Evolutionary conservation across 2,329 filamentous ascomycete genomes (phyloP), one percentile per base, ranked within the genome.

Genomic region (Pezizomycotina sp.): DNA sequence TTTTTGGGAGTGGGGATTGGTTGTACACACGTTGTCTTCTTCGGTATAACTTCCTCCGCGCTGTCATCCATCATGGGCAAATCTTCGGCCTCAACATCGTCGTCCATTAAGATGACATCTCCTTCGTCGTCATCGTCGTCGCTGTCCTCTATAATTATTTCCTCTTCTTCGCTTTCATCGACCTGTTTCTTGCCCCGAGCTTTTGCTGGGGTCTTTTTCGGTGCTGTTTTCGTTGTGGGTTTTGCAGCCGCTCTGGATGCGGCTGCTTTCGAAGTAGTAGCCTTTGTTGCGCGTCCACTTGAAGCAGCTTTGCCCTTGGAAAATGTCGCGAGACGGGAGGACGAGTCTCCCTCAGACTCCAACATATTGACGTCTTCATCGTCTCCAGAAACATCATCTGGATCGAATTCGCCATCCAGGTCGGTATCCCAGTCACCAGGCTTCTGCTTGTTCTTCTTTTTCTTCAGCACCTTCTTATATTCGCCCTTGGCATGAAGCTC

Each of bases 361-460:
- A n/a, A n/a, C 42, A 66, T 59, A 13, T 62, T 53, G 7, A 54
- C 51, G 8, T 53, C 55, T 14, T 38, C 34, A 9, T 30, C 38
- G n/a, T 45, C 37, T 40, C 82, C 72, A 30, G 89, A 77, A 42
- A 77, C 77, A n/a, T n/a, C n/a, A n/a, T n/a, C n/a, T n/a, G n/a
- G n/a, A n/a, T n/a, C n/a, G 84, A 86, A 95, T 32, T 67, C 66
- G 0, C 84, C 89, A 31, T 92, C 77, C 16, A 84, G 61, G 47
- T 95, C 86, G n/a, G 72, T 80, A 52, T 95, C 82, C 83, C 84
- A 95, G 2, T 64, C 65, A 7, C 71, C 68, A 1, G 86, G 86
- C 54, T 74, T 80, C 1, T 80, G 63, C 46, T 63, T 71, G 51
- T 63, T 69, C 50, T 64, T 66, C 27, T 31, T 58, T 48, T 48